Conservation (phyloP, 2,329 filamentous ascomycete genomes). For the Fusarium albidum region DNA sequence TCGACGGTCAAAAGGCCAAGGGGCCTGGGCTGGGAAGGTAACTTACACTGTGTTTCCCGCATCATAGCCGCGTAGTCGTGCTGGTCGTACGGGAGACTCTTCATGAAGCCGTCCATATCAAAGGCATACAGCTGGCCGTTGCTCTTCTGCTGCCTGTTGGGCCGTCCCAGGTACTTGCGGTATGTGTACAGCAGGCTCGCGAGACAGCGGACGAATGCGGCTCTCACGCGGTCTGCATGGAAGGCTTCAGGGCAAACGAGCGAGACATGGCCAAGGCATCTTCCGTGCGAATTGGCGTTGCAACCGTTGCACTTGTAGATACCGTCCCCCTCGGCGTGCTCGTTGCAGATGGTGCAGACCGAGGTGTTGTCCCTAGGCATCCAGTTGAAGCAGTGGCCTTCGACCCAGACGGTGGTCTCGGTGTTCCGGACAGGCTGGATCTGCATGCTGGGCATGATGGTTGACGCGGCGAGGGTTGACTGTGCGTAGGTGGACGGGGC, state of each 20-base stretch:
- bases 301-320: slow-evolving; percentile 79
- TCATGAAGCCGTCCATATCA: slow-evolving; percentile 71
- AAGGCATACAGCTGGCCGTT: slow-evolving; percentile 69
- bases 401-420: slow-evolving; percentile 82
- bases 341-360: slow-evolving; percentile 78
- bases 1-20: background rate
- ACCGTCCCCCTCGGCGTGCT: slow-evolving; percentile 75
- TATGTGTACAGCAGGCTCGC: slow-evolving; percentile 74
- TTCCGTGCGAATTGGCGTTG: slow-evolving; percentile 62
- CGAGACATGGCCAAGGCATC: slow-evolving; percentile 69
- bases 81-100: slow-evolving; percentile 70
- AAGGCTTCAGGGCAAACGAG: slow-evolving; percentile 72
- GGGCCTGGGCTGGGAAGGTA: background rate
- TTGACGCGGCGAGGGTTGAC: slow-evolving; percentile 85
- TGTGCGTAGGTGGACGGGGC: slow-evolving; percentile 85
- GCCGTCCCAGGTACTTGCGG: slow-evolving; percentile 68
- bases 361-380: slow-evolving; percentile 65
- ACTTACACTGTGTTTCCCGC: slow-evolving; percentile 71
- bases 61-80: slow-evolving; percentile 71
- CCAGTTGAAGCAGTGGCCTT: slow-evolving; percentile 83
- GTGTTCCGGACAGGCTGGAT: slow-evolving; percentile 82
- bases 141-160: slow-evolving; percentile 66
- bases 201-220: slow-evolving; percentile 70
- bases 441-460: slow-evolving; percentile 85
- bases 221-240: slow-evolving; percentile 67